A percentile compares a stretch with the other conserved stretches of the same genome.
Conservation (phyloP, 371 early-diverging fungal genomes). For the Fennellomyces sp. region DNA sequence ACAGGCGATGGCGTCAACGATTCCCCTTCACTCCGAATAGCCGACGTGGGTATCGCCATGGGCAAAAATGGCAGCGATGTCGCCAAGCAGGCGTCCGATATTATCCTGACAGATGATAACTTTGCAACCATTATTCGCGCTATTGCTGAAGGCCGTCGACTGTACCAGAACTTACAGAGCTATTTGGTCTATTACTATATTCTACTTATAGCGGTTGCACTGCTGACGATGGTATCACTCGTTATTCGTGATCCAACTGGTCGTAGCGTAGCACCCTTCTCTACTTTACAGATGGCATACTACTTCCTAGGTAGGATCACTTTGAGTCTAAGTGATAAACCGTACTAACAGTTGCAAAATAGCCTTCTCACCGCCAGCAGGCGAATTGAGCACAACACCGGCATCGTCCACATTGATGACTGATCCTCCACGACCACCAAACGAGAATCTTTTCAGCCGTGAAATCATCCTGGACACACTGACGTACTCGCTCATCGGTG, state of each 20-base stretch:
- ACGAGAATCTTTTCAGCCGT: conserved; percentile 58
- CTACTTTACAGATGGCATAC: conserved; percentile 32
- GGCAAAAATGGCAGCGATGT: conserved; percentile 92
- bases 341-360: too few relatives aligned
- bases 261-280: conserved; percentile 63
- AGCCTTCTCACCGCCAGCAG: conserved; percentile 71
- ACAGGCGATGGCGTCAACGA: conserved; percentile 96
- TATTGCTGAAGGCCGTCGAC: conserved; percentile 83
- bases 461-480: conserved; percentile 27
- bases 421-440: conserved; percentile 73
- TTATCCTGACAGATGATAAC: conserved; percentile 87
- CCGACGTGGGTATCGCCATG: conserved; percentile 94
- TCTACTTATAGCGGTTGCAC: conserved; percentile 42
- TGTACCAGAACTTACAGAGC: conserved; percentile 92
- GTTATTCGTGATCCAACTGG: conserved; percentile 75
- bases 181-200: conserved; percentile 80
- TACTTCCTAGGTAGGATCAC: conserved; percentile 19
- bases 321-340: too few relatives aligned
- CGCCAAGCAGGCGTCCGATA: conserved; percentile 90
- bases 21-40: conserved; percentile 87
- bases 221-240: conserved; percentile 64
- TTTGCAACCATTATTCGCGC: conserved; percentile 87
- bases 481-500: conserved; percentile 47
- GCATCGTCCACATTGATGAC: conserved; percentile 78
- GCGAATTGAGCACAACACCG: conserved; percentile 76